Percentiles rank a stretch among this genome's conserved stretches.
Evolutionary conservation across 2,329 filamentous ascomycete genomes (phyloP).

Genomic region (Tolypocladium tundrense): DNA sequence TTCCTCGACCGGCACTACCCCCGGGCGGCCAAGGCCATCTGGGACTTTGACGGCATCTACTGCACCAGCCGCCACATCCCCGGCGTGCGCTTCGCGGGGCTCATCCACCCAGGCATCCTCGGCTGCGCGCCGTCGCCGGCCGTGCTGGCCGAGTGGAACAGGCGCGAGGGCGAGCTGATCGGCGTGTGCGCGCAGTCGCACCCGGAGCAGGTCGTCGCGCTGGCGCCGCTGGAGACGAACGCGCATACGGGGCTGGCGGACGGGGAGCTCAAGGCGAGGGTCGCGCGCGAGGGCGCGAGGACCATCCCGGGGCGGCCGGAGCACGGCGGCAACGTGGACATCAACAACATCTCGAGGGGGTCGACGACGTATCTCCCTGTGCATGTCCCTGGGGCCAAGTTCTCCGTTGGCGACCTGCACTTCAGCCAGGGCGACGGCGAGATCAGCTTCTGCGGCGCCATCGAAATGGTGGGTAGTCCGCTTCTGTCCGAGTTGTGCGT

Average conservation of each 20-base stretch:
- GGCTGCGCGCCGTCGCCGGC: slow-evolving; percentile 77
- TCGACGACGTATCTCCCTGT: slow-evolving; percentile 81
- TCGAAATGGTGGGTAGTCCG: slow-evolving; percentile 56
- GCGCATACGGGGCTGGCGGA: slow-evolving; percentile 61
- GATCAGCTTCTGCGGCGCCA: slow-evolving; percentile 80
- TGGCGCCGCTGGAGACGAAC: slow-evolving; percentile 62
- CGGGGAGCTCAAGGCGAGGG: slow-evolving; percentile 48
- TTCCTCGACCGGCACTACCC: slow-evolving; percentile 85
- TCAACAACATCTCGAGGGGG: slow-evolving; percentile 74
- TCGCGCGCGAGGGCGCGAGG: slow-evolving; percentile 69
- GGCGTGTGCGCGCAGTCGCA: slow-evolving; percentile 40
- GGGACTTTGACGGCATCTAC: slow-evolving; percentile 50
- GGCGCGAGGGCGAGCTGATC: slow-evolving; percentile 72
- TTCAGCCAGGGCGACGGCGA: slow-evolving; percentile 80
- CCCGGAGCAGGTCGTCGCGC: slow-evolving; percentile 61
- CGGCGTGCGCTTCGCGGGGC: slow-evolving; percentile 74
- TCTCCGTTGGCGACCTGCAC: slow-evolving; percentile 81
- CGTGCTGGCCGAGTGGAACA: slow-evolving; percentile 74
- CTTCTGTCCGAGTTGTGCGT: neutral
- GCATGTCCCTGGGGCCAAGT: slow-evolving; percentile 78
- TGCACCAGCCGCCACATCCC: slow-evolving; percentile 82
- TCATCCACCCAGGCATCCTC: slow-evolving; percentile 87
- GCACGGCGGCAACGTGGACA: slow-evolving; percentile 85
- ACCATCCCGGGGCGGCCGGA: slow-evolving; percentile 80
- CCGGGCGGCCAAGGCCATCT: slow-evolving; percentile 56